Base-by-base conservation (phyloP, 1,284 basidiomycete genomes). In the Malassezia globosa region DNA sequence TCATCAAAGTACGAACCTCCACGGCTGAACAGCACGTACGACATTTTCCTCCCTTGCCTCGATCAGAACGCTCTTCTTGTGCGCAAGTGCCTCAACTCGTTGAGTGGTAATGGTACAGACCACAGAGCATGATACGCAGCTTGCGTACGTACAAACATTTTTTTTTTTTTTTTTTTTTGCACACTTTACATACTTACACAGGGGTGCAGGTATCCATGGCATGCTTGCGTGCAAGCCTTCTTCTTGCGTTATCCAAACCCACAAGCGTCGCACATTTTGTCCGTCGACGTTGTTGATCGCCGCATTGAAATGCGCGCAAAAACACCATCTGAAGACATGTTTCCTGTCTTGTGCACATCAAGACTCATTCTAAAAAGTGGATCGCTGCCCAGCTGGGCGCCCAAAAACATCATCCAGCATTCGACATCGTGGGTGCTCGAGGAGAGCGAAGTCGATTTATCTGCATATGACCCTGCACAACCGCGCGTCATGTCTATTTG, bases 191-290 rank as follows among this genome's bases (percentile, higher is more conserved):
- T n/a, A n/a, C n/a, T n/a, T n/a, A n/a, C n/a, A n/a, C n/a, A n/a
- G n/a, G n/a, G n/a, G 10, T 13, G 19, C 34, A 49, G 47, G 24
- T 54, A 55, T 31, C 53, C 62, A 7, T 64, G 62, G 62, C 56
- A 58, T 4, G 60, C 58, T 2, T 64, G 62, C 46, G 51, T 58
- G 5, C 54, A 61, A 18, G 90, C 90, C 14, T 96, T 87, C 77
- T 88, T 90, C 66, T 78, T 95, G 55, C 84, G 94, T 58, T 97
- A 97, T 72, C 92, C 94, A 3, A 97, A 96, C 73, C 90, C 92
- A 35, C 86, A 87, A 63, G 87, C 92, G 5, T 79, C 86, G 10
- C 92, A 97, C 73, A 85, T 97, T 67, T 75, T 94, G 52, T 87
- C 87, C 7, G 89, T 87, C 76, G 92, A 96, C 76, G 88, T 95